These are phyloP conservation scores for Aureobasidium sp. DNA, from an alignment of 2,329 filamentous ascomycete genomes.

Conservation along the genomic window DNA sequence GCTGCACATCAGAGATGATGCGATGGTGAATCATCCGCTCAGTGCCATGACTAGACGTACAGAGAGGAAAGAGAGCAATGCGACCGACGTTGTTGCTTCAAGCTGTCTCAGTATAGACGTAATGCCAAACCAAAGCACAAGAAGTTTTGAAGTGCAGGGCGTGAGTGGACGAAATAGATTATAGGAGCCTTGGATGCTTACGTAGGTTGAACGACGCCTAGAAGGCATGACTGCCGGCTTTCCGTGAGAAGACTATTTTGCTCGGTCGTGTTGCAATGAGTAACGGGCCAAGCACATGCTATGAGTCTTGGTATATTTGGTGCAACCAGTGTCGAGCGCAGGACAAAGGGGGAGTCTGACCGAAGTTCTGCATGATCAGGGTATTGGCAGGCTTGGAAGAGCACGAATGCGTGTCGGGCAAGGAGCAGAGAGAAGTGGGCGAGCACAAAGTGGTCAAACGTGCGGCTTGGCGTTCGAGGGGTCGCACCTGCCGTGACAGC, in stretches of 20 bases:
- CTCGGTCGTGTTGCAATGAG: neutral
- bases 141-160: neutral
- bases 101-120: neutral
- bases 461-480: neutral
- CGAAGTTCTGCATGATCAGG: neutral
- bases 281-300: slow-evolving; percentile 8
- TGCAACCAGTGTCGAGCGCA: neutral
- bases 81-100: neutral
- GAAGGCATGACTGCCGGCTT: neutral
- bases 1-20: neutral
- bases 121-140: neutral
- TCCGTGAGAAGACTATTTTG: neutral
- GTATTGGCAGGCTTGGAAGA: slow-evolving; percentile 8
- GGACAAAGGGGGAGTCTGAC: neutral
- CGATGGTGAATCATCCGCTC: neutral
- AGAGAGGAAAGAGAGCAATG: neutral
- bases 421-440: slow-evolving; percentile 1
- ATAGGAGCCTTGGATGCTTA: slow-evolving; percentile 5
- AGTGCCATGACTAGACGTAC: neutral
- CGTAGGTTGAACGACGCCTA: slow-evolving; percentile 1
- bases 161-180: neutral
- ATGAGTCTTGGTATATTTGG: slow-evolving; percentile 5
- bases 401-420: neutral
- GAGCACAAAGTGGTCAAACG: neutral
- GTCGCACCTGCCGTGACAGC: neutral